Percentiles rank a stretch among this genome's conserved stretches.
phyloP scores from a whole-genome alignment of 805 yeast genomes.

The Candida alai region DNA sequence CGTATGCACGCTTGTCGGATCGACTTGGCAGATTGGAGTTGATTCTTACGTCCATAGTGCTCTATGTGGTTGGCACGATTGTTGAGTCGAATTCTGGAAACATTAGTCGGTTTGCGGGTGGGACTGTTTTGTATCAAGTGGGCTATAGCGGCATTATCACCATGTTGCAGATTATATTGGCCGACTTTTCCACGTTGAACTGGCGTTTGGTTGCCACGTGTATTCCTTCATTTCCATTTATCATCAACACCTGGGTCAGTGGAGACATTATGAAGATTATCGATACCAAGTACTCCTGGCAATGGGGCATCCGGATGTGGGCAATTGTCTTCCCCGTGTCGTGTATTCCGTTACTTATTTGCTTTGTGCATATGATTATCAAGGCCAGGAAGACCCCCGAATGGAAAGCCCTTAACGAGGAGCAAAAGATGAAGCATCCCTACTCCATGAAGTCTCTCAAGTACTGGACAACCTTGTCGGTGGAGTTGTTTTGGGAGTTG shows the following conservation, averaged over 20 bases:
- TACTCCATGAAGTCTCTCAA: constrained; percentile 31
- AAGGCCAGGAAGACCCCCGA: constrained; percentile 51
- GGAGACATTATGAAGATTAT: constrained; percentile 49
- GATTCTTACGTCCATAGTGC: constrained; percentile 43
- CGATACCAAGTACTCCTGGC: constrained; percentile 56
- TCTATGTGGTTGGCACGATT: constrained; percentile 60
- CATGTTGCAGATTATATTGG: constrained; percentile 51
- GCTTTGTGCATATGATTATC: constrained; percentile 52
- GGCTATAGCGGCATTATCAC: constrained; percentile 63
- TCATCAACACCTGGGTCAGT: constrained; percentile 74
- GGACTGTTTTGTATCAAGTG: constrained; percentile 47
- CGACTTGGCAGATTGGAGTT: constrained; percentile 59
- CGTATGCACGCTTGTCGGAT: constrained; percentile 60
- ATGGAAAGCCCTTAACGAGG: constrained; percentile 21
- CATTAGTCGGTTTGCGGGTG: constrained; percentile 58
- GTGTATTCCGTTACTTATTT: constrained; percentile 51
- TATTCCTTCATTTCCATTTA: constrained; percentile 65
- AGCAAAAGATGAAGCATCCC: constrained; percentile 18
- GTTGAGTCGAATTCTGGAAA: constrained; percentile 57
- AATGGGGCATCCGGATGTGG: constrained; percentile 64
- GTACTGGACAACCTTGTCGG: constrained; percentile 18
- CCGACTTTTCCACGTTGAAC: constrained; percentile 63
- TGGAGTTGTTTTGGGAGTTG: constrained; percentile 55
- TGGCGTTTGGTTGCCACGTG: constrained; percentile 67
- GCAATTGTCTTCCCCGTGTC: constrained; percentile 68